phyloP scores from a whole-genome alignment of 768 basidiomycete species.

The Kockovaella imperatae region DNA sequence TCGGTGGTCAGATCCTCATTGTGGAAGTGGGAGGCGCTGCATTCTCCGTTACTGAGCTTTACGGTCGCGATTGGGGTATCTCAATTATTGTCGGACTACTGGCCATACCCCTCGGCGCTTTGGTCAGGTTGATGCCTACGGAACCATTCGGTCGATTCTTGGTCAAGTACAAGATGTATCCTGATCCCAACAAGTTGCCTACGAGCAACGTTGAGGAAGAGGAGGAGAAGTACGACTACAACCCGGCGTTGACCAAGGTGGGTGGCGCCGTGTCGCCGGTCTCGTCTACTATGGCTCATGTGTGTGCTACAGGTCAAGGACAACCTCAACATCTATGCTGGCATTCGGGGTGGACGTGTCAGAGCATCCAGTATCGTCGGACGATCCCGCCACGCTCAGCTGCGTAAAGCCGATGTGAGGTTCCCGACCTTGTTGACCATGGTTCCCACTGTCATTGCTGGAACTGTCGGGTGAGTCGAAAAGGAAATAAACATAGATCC shows the following conservation, averaged over 20 bases:
- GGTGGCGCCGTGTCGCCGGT: neutral
- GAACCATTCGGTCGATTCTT: constrained; percentile 63
- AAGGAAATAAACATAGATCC: constrained; percentile 3
- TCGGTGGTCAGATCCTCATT: constrained; percentile 75
- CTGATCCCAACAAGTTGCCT: constrained; percentile 60
- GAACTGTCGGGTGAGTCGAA: constrained; percentile 56
- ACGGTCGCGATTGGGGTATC: constrained; percentile 86
- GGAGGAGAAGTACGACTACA: constrained; percentile 37
- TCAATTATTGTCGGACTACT: constrained; percentile 77
- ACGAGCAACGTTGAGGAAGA: constrained; percentile 52
- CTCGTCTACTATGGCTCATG: no score
- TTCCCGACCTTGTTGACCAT: constrained; percentile 62
- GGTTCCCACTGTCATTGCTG: constrained; percentile 66
- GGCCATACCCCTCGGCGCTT: constrained; percentile 75
- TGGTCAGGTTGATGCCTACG: constrained; percentile 75
- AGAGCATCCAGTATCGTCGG: constrained; percentile 76
- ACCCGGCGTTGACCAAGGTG: constrained; percentile 61
- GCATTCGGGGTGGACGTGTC: constrained; percentile 63
- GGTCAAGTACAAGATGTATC: constrained; percentile 55
- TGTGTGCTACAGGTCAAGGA: constrained; percentile 71
- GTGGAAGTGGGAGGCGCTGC: constrained; percentile 86
- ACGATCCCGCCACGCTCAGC: constrained; percentile 60
- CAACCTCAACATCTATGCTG: constrained; percentile 67
- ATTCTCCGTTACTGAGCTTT: constrained; percentile 74
- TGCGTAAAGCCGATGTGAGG: constrained; percentile 45